Base-by-base conservation (phyloP, 1,284 basidiomycete genomes). In the Malassezia furfur region DNA sequence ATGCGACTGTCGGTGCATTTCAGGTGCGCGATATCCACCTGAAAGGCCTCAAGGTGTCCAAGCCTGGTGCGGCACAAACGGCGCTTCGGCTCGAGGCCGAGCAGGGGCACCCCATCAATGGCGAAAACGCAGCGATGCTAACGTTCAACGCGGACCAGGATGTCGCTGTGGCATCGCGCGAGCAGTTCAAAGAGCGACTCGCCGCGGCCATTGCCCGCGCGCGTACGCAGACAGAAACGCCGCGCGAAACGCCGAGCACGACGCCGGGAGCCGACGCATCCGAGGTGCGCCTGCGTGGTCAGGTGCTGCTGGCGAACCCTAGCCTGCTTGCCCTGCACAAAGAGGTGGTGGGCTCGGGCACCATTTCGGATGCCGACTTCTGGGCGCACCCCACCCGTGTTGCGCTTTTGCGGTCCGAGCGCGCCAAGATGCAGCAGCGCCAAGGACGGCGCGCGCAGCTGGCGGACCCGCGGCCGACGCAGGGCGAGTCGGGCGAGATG, bases 401-500 rank as follows among this genome's bases (percentile, higher is more conserved):
- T 12, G 63, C 66, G 37, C 58, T 74, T 14, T 48, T 74, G 17
- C 62, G 65, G 3, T 62, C 72, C 1, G 72, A 73, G 36, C 48
- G 64, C 0, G 66, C 65, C 5, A 61, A 60, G 10, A 57, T 63
- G 32, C 59, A 67, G 51, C 72, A 74, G 52, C 54, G 62, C 7
- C 57, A 58, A 11, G 72, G 72, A 3, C 58, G 72, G 4, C 68
- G 70, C 41, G 72, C 66, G 0, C 63, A 64, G 3, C 57, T 74
- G 5, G 72, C 69, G n/a, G 72, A 73, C 53, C 72, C 70, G 1
- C 63, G 65, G 53, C 66, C 68, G 8, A 63, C 65, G 0, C 64
- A 65, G 4, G 68, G 66, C 48, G 66, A 70, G 44, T 57, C 61
- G 1, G 71, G 71, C 3, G 66, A 76, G 72, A 83, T 90, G 71